Percentiles rank a stretch among this genome's conserved stretches.
Evolutionary conservation across 2,329 filamentous ascomycete genomes (phyloP).

Genomic region (Colletotrichum karsti): DNA sequence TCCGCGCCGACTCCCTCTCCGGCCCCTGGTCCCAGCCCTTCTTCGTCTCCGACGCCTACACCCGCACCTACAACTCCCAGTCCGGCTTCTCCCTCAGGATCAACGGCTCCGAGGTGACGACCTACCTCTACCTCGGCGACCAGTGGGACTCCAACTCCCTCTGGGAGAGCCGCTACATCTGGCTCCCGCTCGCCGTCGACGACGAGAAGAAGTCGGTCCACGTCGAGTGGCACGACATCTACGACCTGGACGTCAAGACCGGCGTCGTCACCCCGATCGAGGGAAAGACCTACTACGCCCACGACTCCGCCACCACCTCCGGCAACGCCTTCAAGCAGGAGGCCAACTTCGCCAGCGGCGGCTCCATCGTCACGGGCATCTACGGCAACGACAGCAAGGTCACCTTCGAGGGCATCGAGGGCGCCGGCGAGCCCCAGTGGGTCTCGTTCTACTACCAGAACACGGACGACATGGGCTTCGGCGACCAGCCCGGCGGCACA

Average conservation of each 20-base stretch:
- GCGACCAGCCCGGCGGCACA: conserved; percentile 60
- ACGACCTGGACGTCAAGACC: conserved; percentile 60
- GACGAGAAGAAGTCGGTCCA: conserved; percentile 56
- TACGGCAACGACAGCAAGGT: conserved; percentile 61
- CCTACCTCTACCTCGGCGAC: conserved; percentile 58
- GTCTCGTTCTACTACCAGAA: conserved; percentile 66
- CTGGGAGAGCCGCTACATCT: conserved; percentile 65
- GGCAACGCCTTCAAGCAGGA: conserved; percentile 59
- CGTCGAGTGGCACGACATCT: conserved; percentile 61
- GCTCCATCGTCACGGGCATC: conserved; percentile 58
- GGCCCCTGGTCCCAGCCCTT: conserved; percentile 63
- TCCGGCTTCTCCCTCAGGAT: conserved; percentile 58
- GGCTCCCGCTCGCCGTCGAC: conserved; percentile 61
- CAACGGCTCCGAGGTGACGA: conserved; percentile 56
- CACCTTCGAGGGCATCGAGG: conserved; percentile 51
- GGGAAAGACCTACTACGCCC: conserved; percentile 55
- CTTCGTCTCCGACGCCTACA: conserved; percentile 56
- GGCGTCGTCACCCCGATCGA: conserved; percentile 55
- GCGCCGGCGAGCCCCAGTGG: conserved; percentile 59
- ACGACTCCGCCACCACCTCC: conserved; percentile 46
- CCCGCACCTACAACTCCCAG: conserved; percentile 60
- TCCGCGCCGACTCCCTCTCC: conserved; percentile 55
- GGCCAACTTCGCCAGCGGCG: conserved; percentile 56
- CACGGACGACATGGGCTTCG: conserved; percentile 69
- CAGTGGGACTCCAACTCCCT: conserved; percentile 61